A percentile compares a stretch with the other conserved stretches of the same genome.
phyloP scores from a whole-genome alignment of 306 rosid species.

The Lithocarpus polystachyus region DNA sequence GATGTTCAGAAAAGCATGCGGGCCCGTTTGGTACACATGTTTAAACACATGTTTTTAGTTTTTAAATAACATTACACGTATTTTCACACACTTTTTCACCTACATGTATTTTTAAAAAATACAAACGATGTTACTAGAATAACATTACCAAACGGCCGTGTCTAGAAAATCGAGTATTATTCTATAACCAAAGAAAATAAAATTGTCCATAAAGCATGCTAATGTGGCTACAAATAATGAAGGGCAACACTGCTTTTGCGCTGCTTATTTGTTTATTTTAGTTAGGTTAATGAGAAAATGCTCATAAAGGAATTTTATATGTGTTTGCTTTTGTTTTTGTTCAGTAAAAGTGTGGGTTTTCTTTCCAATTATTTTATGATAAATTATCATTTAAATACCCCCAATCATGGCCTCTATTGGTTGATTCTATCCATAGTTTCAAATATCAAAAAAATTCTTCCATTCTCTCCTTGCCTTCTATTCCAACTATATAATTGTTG shows the following conservation, averaged over 20 bases:
- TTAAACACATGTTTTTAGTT: too few relatives aligned
- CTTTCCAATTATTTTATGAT: constrained; percentile 11
- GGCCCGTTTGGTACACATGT: too few relatives aligned
- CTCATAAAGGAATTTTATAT: constrained; percentile 19
- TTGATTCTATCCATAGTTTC: not conserved
- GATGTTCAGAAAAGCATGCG: constrained; percentile 12
- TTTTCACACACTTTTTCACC: too few relatives aligned
- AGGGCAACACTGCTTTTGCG: constrained; percentile 25
- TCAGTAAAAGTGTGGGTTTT: constrained; percentile 24
- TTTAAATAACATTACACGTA: too few relatives aligned
- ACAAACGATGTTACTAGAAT: too few relatives aligned
- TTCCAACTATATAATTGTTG: too few relatives aligned
- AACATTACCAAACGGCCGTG: not conserved
- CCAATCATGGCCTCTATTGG: constrained; percentile 12
- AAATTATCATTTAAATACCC: not conserved
- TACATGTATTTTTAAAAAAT: too few relatives aligned
- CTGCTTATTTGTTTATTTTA: constrained; percentile 4
- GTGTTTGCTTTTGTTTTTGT: constrained; percentile 17
- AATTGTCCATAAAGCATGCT: constrained; percentile 27
- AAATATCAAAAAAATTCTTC: constrained; percentile 1
- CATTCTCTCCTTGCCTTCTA: too few relatives aligned
- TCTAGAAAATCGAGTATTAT: constrained; percentile 13
- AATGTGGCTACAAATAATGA: constrained; percentile 25
- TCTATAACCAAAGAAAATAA: constrained; percentile 2
- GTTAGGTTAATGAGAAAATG: not conserved